Evolutionary conservation across 2,329 filamentous ascomycete species (phyloP).

Genomic region (Apiospora sp.): DNA sequence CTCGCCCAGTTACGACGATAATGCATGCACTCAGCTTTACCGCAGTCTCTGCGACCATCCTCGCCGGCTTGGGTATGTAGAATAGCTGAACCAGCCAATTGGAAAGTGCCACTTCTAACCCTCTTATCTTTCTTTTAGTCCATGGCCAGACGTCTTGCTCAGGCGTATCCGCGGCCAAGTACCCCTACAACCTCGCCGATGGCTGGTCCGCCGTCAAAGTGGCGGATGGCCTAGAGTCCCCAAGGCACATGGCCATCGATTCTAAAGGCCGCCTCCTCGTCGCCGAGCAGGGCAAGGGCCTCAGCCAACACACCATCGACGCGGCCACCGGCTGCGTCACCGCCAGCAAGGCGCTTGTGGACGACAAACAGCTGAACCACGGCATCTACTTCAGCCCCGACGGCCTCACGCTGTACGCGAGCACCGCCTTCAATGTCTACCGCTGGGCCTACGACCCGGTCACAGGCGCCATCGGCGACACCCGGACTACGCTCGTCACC

Average conservation of each 20-base stretch:
- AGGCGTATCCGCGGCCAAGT: constrained; percentile 35
- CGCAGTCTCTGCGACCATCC: constrained; percentile 1
- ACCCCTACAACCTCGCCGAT: constrained; percentile 36
- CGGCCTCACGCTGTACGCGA: constrained; percentile 49
- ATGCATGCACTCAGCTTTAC: constrained; percentile 20
- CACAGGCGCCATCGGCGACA: constrained; percentile 46
- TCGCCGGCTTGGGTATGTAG: constrained; percentile 8
- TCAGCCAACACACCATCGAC: constrained; percentile 40
- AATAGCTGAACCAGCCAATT: neutral
- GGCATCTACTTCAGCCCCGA: constrained; percentile 48
- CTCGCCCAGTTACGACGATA: neutral
- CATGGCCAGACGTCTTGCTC: constrained; percentile 30
- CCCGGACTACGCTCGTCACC: constrained; percentile 54
- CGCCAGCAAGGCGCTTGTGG: constrained; percentile 33
- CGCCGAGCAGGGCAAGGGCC: constrained; percentile 35
- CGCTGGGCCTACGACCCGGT: constrained; percentile 63
- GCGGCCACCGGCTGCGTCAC: constrained; percentile 36
- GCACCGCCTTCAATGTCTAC: constrained; percentile 57
- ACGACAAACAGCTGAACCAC: constrained; percentile 47
- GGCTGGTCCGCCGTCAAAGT: constrained; percentile 41
- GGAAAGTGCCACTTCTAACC: neutral
- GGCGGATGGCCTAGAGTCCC: constrained; percentile 33
- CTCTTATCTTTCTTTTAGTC: neutral
- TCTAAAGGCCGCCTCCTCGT: constrained; percentile 37
- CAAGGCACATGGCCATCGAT: constrained; percentile 39